Conservation (phyloP, 176 grass and related monocot genomes). For the Calamus simplicifolius region DNA sequence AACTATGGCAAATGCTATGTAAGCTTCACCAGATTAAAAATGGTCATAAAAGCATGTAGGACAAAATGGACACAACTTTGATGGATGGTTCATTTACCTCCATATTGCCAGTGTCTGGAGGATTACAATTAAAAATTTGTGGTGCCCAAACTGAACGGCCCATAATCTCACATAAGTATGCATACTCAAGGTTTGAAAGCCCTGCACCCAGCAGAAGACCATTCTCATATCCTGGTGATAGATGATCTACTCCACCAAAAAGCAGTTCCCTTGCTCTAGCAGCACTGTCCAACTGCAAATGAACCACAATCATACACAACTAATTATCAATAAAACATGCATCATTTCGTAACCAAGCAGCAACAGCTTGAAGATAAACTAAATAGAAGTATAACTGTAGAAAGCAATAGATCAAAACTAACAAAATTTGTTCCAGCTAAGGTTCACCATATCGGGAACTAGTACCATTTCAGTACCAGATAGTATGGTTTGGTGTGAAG, state of each 20-base stretch:
- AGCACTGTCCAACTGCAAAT: constrained; percentile 82
- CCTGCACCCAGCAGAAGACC: constrained; percentile 66
- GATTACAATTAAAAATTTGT: constrained; percentile 92
- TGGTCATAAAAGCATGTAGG: too few relatives aligned
- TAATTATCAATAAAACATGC: too few relatives aligned
- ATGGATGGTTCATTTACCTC: constrained; percentile 37
- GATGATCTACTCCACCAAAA: constrained; percentile 24
- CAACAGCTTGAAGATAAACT: too few relatives aligned
- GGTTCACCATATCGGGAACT: too few relatives aligned
- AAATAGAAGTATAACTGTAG: too few relatives aligned
- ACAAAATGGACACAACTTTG: neutral
- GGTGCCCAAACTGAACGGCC: constrained; percentile 84
- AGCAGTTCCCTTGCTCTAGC: constrained; percentile 76
- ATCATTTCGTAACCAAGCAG: too few relatives aligned
- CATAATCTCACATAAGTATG: constrained; percentile 95
- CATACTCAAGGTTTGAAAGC: constrained; percentile 96
- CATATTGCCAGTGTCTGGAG: constrained; percentile 95
- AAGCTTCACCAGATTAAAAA: too few relatives aligned
- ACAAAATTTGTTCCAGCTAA: too few relatives aligned
- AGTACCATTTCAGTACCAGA: too few relatives aligned
- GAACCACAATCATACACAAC: constrained; percentile 22
- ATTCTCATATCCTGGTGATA: constrained; percentile 28
- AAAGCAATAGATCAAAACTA: too few relatives aligned
- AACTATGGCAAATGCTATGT: too few relatives aligned
- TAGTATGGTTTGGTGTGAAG: too few relatives aligned